Conservation (phyloP, 805 yeast genomes). For the Candida takata region DNA sequence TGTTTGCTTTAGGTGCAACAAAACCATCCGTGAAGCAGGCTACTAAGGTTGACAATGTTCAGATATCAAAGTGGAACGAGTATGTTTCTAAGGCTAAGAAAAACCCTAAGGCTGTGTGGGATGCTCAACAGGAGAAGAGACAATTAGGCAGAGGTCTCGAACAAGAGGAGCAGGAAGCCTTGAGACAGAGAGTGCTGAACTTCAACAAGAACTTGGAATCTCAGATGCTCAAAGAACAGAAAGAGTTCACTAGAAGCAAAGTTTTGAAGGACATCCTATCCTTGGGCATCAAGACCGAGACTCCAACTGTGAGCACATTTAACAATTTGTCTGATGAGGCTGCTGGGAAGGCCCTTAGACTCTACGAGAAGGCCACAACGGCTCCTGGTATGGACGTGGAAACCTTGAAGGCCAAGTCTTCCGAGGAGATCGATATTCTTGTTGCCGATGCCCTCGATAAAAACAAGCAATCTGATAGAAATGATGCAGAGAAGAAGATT, state of each 20-base stretch:
- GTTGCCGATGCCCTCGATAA: conserved; percentile 10
- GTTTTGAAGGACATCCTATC: conserved; percentile 12
- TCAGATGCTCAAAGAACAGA: conserved; percentile 19
- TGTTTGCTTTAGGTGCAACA: conserved; percentile 74
- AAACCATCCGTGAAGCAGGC: conserved; percentile 74
- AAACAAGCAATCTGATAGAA: conserved; percentile 13
- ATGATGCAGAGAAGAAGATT: conserved; percentile 26
- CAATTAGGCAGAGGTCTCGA: conserved; percentile 22
- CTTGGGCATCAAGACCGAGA: conserved; percentile 13
- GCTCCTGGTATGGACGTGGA: conserved; percentile 13
- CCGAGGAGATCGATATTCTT: conserved; percentile 7
- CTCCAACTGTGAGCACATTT: conserved; percentile 11
- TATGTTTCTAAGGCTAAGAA: conserved; percentile 51
- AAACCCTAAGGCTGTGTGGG: conserved; percentile 37
- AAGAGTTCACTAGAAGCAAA: conserved; percentile 15
- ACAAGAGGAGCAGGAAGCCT: conserved; percentile 15
- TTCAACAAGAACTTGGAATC: conserved; percentile 14
- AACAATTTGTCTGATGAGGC: conserved; percentile 12
- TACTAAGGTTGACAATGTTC: conserved; percentile 61
- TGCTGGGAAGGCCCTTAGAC: conserved; percentile 19
- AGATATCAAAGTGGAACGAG: conserved; percentile 69
- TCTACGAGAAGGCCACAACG: conserved; percentile 13
- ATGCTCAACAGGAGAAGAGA: conserved; percentile 31
- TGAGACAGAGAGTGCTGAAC: conserved; percentile 10
- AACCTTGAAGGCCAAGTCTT: conserved; percentile 9